phyloP scores from a whole-genome alignment of 768 basidiomycete genomes.

The Termitomyces sp. region DNA sequence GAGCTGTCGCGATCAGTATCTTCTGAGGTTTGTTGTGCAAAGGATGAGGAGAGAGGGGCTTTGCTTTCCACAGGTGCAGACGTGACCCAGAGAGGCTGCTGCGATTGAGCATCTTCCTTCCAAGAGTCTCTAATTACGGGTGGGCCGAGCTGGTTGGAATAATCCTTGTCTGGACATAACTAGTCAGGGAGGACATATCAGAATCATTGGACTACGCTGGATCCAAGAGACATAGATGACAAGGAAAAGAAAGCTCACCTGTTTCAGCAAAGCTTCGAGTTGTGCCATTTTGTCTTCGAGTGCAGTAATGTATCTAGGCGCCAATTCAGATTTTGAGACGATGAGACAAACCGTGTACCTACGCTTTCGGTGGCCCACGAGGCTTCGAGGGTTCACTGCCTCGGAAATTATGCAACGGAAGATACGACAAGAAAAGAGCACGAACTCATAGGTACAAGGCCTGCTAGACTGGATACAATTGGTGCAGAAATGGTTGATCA shows the following conservation, averaged over 20 bases:
- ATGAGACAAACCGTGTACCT: conserved; percentile 18
- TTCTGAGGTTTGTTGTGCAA: conserved; percentile 8
- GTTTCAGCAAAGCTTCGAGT: conserved; percentile 46
- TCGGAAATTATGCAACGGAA: not conserved
- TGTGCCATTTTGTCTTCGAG: conserved; percentile 56
- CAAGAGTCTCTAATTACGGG: conserved; percentile 60
- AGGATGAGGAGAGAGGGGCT: not conserved
- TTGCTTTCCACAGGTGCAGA: not conserved
- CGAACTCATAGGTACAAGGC: conserved; percentile 56
- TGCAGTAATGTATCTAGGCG: conserved; percentile 44
- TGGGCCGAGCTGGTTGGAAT: conserved; percentile 57
- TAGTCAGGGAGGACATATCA: conserved; percentile 17
- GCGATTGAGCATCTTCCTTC: conserved; percentile 26
- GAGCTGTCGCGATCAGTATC: conserved; percentile 17
- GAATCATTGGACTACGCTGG: not conserved
- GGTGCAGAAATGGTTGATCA: conserved; percentile 45
- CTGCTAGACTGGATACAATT: conserved; percentile 49
- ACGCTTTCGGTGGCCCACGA: conserved; percentile 66
- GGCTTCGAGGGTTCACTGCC: conserved; percentile 58
- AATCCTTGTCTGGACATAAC: conserved; percentile 59
- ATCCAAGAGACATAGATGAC: not conserved
- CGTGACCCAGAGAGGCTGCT: conserved; percentile 1
- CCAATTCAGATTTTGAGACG: not conserved
- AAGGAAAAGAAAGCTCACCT: conserved; percentile 27
- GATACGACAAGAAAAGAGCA: conserved; percentile 5